Conservation (phyloP, 1,139 yeast genomes). For the Ogataea hybrid region DNA sequence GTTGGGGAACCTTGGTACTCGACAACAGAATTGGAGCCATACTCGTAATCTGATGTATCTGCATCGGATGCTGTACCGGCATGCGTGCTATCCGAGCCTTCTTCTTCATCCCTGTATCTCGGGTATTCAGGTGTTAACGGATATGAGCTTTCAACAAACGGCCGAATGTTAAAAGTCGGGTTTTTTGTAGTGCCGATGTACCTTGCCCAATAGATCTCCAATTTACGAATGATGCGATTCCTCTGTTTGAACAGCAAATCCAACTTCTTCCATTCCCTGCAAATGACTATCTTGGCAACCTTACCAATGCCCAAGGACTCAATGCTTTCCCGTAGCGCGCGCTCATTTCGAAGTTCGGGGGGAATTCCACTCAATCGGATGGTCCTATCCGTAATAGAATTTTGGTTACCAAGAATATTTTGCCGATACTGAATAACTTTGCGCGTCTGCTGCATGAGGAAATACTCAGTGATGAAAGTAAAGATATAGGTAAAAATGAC, state of each 20-base stretch:
- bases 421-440: conserved; percentile 77
- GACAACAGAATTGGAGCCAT: conserved; percentile 11
- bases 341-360: conserved; percentile 60
- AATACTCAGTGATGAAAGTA: conserved; percentile 63
- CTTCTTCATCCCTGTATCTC: conserved; percentile 20
- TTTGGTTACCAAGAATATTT: conserved; percentile 79
- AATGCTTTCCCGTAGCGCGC: conserved; percentile 55
- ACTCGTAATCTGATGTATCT: conserved; percentile 26
- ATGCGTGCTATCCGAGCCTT: background rate
- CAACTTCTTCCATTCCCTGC: conserved; percentile 79
- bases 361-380: conserved; percentile 92
- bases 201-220: conserved; percentile 78
- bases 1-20: conserved; percentile 1
- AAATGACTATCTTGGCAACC: conserved; percentile 72
- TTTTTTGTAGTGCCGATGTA: conserved; percentile 47
- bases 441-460: conserved; percentile 65
- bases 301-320: conserved; percentile 77
- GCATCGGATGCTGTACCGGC: conserved; percentile 8
- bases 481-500: conserved; percentile 85
- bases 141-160: conserved; percentile 26
- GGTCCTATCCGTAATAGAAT: conserved; percentile 90
- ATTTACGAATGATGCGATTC: conserved; percentile 45
- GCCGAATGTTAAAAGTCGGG: conserved; percentile 26
- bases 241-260: conserved; percentile 65
- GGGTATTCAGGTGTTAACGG: conserved; percentile 16